Conservation (phyloP, 192 early-diverging fungal genomes). For the Podila epicladia region DNA sequence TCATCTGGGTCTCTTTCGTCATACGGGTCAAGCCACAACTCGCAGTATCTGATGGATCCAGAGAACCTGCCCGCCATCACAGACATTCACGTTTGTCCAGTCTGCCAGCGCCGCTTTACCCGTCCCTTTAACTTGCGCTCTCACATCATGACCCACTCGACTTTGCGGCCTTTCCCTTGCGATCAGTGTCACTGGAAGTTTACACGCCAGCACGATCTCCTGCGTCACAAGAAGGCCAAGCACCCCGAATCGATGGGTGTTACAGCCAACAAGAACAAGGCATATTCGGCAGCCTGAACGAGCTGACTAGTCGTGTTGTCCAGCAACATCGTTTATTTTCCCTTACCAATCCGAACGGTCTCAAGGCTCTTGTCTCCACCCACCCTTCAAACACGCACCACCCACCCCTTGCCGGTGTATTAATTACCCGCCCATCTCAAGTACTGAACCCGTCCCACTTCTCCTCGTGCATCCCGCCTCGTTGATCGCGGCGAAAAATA, state of each 20-base stretch:
- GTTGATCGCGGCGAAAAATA: too few relatives aligned
- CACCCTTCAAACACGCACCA: too few relatives aligned
- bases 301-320: too few relatives aligned
- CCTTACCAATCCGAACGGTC: too few relatives aligned
- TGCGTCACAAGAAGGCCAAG: slow-evolving; percentile 70
- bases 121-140: slow-evolving; percentile 82
- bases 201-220: slow-evolving; percentile 91
- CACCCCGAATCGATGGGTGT: slow-evolving; percentile 15
- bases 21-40: slow-evolving; percentile 1
- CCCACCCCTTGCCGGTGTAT: too few relatives aligned
- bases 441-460: too few relatives aligned
- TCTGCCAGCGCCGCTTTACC: slow-evolving; percentile 61
- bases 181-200: slow-evolving; percentile 80
- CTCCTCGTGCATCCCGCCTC: too few relatives aligned
- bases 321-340: too few relatives aligned
- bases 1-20: slow-evolving; percentile 34
- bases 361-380: too few relatives aligned
- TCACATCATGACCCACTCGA: slow-evolving; percentile 79
- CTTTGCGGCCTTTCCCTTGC: slow-evolving; percentile 79
- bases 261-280: background rate
- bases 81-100: slow-evolving; percentile 46
- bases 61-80: slow-evolving; percentile 33
- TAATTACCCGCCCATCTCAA: too few relatives aligned
- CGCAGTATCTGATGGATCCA: slow-evolving; percentile 26
- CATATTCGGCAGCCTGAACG: background rate